phyloP scores from a whole-genome alignment of 2,329 filamentous ascomycete species.

The Phialocephala sp. region DNA sequence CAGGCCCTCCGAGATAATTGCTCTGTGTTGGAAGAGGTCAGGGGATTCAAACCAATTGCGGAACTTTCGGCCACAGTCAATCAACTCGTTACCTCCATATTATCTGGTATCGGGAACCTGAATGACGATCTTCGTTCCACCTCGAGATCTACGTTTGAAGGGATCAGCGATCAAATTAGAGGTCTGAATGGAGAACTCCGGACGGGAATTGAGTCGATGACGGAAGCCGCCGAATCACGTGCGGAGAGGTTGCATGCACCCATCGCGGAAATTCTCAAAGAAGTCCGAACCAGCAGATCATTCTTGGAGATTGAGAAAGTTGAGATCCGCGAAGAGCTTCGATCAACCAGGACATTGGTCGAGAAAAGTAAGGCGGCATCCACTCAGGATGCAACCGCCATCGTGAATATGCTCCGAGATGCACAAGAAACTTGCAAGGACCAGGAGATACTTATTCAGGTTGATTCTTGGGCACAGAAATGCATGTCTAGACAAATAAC shows the following conservation, averaged over 20 bases:
- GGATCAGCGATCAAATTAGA: background rate
- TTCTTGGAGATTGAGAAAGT: background rate
- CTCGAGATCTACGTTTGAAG: constrained; percentile 8
- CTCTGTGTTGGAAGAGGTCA: background rate
- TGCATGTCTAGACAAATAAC: constrained; percentile 14
- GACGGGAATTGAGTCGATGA: constrained; percentile 2
- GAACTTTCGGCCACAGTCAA: background rate
- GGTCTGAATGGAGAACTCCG: constrained; percentile 6
- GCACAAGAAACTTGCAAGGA: constrained; percentile 17
- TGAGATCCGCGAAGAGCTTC: background rate
- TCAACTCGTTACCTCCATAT: background rate
- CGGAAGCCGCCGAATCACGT: background rate
- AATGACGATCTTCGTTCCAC: background rate
- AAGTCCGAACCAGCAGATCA: constrained; percentile 9
- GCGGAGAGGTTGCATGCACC: background rate
- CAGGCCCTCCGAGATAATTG: background rate
- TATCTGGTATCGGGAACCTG: background rate
- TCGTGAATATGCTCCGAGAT: constrained; percentile 14
- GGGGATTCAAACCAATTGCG: background rate
- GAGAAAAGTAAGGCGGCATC: background rate
- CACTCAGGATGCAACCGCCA: background rate
- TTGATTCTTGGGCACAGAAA: constrained; percentile 17
- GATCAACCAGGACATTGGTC: background rate
- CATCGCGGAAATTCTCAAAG: constrained; percentile 10
- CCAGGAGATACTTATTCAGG: constrained; percentile 20